Conservation (phyloP, 108 stramenopile genomes). For the Mediolabrus comicus region DNA sequence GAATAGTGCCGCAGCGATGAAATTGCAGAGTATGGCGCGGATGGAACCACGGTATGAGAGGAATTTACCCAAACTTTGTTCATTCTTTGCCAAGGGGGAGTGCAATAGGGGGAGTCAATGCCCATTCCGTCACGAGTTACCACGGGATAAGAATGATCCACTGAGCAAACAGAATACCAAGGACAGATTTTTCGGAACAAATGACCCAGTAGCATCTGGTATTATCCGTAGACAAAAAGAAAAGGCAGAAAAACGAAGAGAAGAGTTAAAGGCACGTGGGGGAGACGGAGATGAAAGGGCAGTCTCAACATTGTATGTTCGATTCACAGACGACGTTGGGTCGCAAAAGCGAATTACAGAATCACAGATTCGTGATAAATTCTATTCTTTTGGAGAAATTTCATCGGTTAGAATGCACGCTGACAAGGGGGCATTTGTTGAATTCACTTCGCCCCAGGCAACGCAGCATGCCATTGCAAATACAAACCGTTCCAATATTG, state of each 20-base stretch:
- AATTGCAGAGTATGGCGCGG: slow-evolving; percentile 86
- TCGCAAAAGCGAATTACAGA: slow-evolving; percentile 63
- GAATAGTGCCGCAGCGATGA: slow-evolving; percentile 70
- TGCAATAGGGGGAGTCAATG: slow-evolving; percentile 93
- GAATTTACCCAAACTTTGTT: slow-evolving; percentile 95
- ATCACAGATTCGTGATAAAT: slow-evolving; percentile 69
- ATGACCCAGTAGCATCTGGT: slow-evolving; percentile 89
- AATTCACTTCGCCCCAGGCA: slow-evolving; percentile 85
- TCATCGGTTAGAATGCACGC: slow-evolving; percentile 77
- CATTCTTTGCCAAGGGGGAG: slow-evolving; percentile 94
- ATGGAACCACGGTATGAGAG: slow-evolving; percentile 94
- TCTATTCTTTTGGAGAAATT: slow-evolving; percentile 86
- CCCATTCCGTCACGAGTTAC: slow-evolving; percentile 98
- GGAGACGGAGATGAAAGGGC: slow-evolving; percentile 75
- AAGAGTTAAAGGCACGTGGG: slow-evolving; percentile 58
- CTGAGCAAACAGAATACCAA: slow-evolving; percentile 93
- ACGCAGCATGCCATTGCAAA: slow-evolving; percentile 81
- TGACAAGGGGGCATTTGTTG: slow-evolving; percentile 84
- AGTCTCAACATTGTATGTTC: slow-evolving; percentile 70
- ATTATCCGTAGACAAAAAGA: slow-evolving; percentile 66
- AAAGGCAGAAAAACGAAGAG: slow-evolving; percentile 51
- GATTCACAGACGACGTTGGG: slow-evolving; percentile 71
- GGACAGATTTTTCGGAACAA: slow-evolving; percentile 92
- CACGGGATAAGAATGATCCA: slow-evolving; percentile 89
- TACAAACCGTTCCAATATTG: slow-evolving; percentile 62